Percentiles rank a stretch among this genome's conserved stretches.
Evolutionary conservation across 2,329 filamentous ascomycete species (phyloP).

Genomic region (Trichoderma sp.): DNA sequence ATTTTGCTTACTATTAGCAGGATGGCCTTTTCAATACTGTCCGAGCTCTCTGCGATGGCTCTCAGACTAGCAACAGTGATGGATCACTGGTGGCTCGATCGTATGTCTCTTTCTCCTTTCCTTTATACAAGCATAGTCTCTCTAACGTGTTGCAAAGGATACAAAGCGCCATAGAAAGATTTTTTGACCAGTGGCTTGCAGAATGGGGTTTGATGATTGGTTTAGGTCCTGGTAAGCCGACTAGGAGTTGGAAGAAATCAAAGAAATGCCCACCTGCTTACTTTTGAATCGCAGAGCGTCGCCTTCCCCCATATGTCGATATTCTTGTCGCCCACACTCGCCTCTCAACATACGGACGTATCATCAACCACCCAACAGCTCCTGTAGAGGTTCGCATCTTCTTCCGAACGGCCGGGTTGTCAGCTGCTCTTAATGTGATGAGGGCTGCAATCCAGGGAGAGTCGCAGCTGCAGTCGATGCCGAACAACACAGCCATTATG

Average conservation of each 20-base stretch:
- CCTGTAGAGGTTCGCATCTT: constrained; percentile 68
- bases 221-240: constrained; percentile 45
- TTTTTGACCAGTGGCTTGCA: constrained; percentile 63
- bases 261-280: neutral
- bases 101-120: constrained; percentile 33
- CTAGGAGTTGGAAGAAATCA: neutral
- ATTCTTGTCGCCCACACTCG: constrained; percentile 71
- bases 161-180: constrained; percentile 59
- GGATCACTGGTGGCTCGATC: constrained; percentile 54
- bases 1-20: constrained; percentile 29
- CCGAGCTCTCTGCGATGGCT: constrained; percentile 58
- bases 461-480: constrained; percentile 67
- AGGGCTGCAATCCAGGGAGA: constrained; percentile 71
- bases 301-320: constrained; percentile 69
- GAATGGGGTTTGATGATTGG: constrained; percentile 60
- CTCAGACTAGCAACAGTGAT: constrained; percentile 45
- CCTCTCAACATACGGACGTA: constrained; percentile 70
- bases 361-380: constrained; percentile 72
- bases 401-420: constrained; percentile 68
- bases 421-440: constrained; percentile 71
- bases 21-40: constrained; percentile 57
- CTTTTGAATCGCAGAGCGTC: constrained; percentile 38
- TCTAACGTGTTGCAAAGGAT: constrained; percentile 37
- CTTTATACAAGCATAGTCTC: constrained; percentile 23
- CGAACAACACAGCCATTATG: constrained; percentile 77